These are phyloP conservation scores for Mucor indicus DNA, from an alignment of 371 early-diverging fungal genomes.

Conservation along the genomic window DNA sequence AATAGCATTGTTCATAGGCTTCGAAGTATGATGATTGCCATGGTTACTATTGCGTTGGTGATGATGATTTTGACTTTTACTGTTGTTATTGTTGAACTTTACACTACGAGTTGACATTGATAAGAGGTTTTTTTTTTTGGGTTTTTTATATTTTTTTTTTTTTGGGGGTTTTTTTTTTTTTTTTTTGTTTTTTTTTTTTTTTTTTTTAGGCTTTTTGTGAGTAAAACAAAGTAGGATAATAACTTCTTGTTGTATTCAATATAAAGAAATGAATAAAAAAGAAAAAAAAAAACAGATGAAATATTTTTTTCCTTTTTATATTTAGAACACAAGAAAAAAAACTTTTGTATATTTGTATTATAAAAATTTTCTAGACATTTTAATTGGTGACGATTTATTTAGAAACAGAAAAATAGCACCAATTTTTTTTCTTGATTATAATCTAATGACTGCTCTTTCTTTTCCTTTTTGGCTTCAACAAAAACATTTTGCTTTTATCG, in stretches of 20 bases:
- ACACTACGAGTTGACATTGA: slow-evolving; percentile 18
- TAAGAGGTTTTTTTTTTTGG: slow-evolving; percentile 3
- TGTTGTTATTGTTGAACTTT: slow-evolving; percentile 11
- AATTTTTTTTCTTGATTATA: too few relatives aligned
- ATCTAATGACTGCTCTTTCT: too few relatives aligned
- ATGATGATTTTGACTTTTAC: slow-evolving; percentile 1
- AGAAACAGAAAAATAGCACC: too few relatives aligned
- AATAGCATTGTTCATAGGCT: background rate
- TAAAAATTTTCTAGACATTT: background rate
- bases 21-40: background rate
- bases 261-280: too few relatives aligned
- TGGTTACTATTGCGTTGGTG: background rate
- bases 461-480: too few relatives aligned
- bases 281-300: too few relatives aligned
- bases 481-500: too few relatives aligned
- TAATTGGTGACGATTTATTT: background rate
- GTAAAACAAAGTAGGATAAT: too few relatives aligned
- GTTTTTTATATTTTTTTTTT: slow-evolving; percentile 13
- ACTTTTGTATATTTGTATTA: background rate
- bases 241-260: too few relatives aligned
- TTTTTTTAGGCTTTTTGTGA: background rate
- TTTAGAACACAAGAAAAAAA: slow-evolving; percentile 1
- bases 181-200: background rate
- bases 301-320: too few relatives aligned
- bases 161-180: background rate